Conservation (phyloP, 345 rosid species). For the Eucalyptus camaldulensis region DNA sequence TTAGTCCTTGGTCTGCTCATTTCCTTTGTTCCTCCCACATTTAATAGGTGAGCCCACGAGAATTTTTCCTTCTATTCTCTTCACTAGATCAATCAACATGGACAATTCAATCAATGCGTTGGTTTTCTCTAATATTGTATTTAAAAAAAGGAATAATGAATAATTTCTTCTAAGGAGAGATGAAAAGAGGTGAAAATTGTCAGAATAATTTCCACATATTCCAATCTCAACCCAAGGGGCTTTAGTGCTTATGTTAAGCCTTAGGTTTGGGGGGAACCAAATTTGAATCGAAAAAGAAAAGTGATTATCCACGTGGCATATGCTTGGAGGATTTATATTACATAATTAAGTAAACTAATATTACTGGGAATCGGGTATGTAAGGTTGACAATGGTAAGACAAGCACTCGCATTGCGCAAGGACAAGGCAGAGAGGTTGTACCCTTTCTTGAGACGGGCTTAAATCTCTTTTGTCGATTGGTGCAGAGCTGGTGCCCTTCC, state of each 20-base stretch:
- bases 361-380: too few species aligned
- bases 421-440: slow-evolving; percentile 23
- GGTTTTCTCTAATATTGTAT: background rate
- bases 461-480: background rate
- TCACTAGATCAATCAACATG: background rate
- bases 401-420: background rate
- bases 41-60: background rate
- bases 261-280: background rate
- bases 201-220: background rate
- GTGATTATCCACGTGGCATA: background rate
- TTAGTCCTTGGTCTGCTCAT: too few species aligned
- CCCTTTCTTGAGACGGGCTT: slow-evolving; percentile 32
- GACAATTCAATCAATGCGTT: background rate
- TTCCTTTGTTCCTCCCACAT: background rate
- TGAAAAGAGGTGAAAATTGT: background rate
- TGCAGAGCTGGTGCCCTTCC: background rate
- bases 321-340: background rate
- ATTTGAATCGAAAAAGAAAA: background rate
- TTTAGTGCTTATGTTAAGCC: too few species aligned
- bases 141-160: too few species aligned
- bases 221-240: background rate
- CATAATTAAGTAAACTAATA: too few species aligned
- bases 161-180: background rate
- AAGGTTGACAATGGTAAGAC: background rate
- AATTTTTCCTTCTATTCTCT: background rate